phyloP scores from a whole-genome alignment of 345 rosid genomes.

The Reutealis trisperma region DNA sequence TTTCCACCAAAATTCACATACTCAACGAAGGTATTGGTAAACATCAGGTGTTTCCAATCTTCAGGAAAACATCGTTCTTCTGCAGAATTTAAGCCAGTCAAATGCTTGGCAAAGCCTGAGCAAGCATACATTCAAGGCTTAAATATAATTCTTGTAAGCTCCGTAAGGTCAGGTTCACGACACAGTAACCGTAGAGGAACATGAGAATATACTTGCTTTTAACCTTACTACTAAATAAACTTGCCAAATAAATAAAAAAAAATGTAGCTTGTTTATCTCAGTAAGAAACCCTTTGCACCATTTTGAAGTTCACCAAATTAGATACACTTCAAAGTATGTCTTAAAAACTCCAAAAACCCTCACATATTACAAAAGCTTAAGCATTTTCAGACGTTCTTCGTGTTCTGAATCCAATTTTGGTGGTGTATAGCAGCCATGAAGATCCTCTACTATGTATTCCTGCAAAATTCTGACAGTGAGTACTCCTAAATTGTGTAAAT shows the following conservation, averaged over 20 bases:
- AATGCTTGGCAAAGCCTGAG: not conserved
- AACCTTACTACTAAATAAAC: not conserved
- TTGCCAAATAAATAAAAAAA: not conserved
- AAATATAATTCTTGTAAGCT: too few species aligned
- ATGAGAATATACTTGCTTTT: not conserved
- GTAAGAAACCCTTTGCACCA: not conserved
- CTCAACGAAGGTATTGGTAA: too few species aligned
- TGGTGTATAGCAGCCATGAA: conserved; percentile 75
- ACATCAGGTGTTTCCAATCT: not conserved
- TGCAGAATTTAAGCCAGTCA: not conserved
- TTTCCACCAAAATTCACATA: too few species aligned
- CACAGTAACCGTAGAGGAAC: not conserved
- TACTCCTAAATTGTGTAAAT: not conserved
- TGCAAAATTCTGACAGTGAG: conserved; percentile 22
- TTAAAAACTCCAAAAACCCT: not conserved
- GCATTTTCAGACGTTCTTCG: conserved; percentile 67
- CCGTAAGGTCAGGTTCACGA: not conserved
- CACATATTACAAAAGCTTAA: conserved; percentile 65
- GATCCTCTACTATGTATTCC: conserved; percentile 94
- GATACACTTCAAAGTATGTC: conserved; percentile 7
- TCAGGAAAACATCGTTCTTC: not conserved
- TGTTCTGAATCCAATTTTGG: conserved; percentile 83
- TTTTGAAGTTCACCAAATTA: not conserved
- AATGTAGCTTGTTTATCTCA: conserved; percentile 3
- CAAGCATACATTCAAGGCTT: not conserved